Percentiles rank a stretch among this genome's conserved stretches.
Evolutionary conservation across 495 filamentous ascomycete species (phyloP).

Genomic region (Glutinoglossum americanum): DNA sequence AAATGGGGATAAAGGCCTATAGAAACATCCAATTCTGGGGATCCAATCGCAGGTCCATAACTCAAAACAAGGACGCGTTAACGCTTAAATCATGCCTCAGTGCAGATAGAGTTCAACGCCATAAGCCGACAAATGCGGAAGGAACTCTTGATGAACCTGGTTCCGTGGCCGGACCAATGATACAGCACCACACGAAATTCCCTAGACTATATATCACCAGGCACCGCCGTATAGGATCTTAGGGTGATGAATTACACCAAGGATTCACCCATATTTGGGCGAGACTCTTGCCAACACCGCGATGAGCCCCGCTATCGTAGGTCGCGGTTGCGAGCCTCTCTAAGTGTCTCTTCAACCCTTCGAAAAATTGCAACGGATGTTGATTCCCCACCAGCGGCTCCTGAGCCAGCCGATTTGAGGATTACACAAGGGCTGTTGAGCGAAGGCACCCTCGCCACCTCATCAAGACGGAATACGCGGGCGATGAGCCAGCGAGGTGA

Average conservation of each 20-base stretch:
- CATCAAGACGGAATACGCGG: not conserved
- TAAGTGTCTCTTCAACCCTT: slow-evolving; percentile 8
- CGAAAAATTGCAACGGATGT: not conserved
- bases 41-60: too few species aligned
- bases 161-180: not conserved
- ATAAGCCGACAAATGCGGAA: not conserved
- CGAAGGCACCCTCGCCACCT: not conserved
- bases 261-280: not conserved
- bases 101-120: not conserved
- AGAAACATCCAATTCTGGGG: too few species aligned
- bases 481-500: not conserved
- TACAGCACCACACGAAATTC: not conserved
- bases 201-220: not conserved
- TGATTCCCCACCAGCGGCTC: not conserved
- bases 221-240: not conserved
- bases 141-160: not conserved
- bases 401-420: slow-evolving; percentile 7
- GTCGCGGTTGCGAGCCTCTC: not conserved
- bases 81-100: not conserved
- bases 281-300: not conserved
- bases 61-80: not conserved
- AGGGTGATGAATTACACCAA: not conserved
- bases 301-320: not conserved
- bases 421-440: slow-evolving; percentile 11
- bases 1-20: too few species aligned